phyloP scores from a whole-genome alignment of 2,329 filamentous ascomycete species.

The Scytalidium sp. region DNA sequence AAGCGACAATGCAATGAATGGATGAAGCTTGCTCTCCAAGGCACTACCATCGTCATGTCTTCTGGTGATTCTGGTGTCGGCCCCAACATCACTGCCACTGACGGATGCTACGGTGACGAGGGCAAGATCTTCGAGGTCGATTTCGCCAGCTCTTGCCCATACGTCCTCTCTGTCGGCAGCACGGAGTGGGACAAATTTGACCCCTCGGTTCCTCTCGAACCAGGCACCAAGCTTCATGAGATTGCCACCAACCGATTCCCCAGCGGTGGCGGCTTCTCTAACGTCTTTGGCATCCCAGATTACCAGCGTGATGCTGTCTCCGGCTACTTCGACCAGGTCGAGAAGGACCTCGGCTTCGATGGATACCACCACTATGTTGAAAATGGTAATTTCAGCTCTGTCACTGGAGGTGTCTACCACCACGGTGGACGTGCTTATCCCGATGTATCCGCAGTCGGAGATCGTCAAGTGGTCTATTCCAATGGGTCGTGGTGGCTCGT shows the following conservation, averaged over 20 bases:
- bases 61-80: constrained; percentile 47
- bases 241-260: constrained; percentile 31
- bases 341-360: constrained; percentile 28
- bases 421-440: constrained; percentile 39
- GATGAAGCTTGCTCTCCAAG: constrained; percentile 49
- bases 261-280: constrained; percentile 39
- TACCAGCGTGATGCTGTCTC: constrained; percentile 39
- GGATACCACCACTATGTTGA: constrained; percentile 29
- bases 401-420: constrained; percentile 34
- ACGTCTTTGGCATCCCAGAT: constrained; percentile 36
- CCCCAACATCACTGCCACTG: too few relatives aligned
- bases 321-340: constrained; percentile 33
- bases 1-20: constrained; percentile 48
- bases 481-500: constrained; percentile 27
- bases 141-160: constrained; percentile 49
- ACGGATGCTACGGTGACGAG: constrained; percentile 32
- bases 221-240: constrained; percentile 19
- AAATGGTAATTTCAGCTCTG: constrained; percentile 21
- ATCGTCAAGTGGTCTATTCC: constrained; percentile 21
- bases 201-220: constrained; percentile 19
- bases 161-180: constrained; percentile 44
- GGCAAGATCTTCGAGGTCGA: constrained; percentile 44
- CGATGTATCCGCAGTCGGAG: constrained; percentile 37
- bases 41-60: constrained; percentile 45
- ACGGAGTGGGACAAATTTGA: constrained; percentile 20